phyloP scores from a whole-genome alignment of 2,329 filamentous ascomycete genomes.

The Pseudonectria foliicola region DNA sequence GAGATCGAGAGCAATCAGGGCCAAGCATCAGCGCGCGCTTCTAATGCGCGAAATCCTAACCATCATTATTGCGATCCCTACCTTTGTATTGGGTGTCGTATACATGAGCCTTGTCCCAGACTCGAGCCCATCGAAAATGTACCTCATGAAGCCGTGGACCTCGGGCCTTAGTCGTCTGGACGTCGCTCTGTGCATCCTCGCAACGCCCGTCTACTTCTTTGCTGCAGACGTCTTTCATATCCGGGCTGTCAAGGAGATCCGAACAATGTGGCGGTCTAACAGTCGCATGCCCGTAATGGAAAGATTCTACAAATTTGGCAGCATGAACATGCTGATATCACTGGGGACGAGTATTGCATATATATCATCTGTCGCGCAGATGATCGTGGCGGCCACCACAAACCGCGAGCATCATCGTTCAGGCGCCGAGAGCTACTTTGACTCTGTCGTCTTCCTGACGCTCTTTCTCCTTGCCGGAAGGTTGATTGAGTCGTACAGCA shows the following conservation, averaged over 20 bases:
- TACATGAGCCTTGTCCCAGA: conserved; percentile 76
- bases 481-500: conserved; percentile 84
- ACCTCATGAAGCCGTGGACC: conserved; percentile 63
- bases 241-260: conserved; percentile 71
- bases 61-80: conserved; percentile 65
- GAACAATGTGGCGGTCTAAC: conserved; percentile 66
- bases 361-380: conserved; percentile 69
- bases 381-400: conserved; percentile 55
- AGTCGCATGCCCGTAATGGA: conserved; percentile 66
- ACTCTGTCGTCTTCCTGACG: conserved; percentile 86
- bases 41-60: conserved; percentile 65
- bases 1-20: conserved; percentile 64
- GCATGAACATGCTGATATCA: conserved; percentile 93
- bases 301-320: conserved; percentile 86
- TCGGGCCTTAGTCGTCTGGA: conserved; percentile 69
- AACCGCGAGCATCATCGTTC: conserved; percentile 14
- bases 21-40: conserved; percentile 61
- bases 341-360: conserved; percentile 85
- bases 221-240: conserved; percentile 80
- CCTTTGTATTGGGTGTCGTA: conserved; percentile 80
- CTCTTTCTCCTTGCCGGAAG: conserved; percentile 72
- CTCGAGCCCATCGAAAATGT: conserved; percentile 50
- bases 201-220: conserved; percentile 82
- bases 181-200: conserved; percentile 71
- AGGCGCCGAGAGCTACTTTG: conserved; percentile 62